These are phyloP conservation scores for Cadophora gregata DNA, from an alignment of 2,329 filamentous ascomycete species.

Conservation along the genomic window DNA sequence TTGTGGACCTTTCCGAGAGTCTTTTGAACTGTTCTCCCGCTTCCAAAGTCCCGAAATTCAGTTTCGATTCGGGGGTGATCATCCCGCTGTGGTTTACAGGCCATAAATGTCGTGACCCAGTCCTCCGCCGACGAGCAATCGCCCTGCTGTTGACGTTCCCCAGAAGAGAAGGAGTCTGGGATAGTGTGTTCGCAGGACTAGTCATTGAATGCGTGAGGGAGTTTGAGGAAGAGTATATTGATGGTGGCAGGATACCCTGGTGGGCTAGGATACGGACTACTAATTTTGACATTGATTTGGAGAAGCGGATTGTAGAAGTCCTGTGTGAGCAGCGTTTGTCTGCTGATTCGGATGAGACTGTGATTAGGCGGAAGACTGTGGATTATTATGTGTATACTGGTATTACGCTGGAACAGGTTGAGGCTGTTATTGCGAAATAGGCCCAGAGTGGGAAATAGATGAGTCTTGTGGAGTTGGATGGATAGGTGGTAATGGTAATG, in stretches of 20 bases:
- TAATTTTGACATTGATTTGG: slow-evolving; percentile 20
- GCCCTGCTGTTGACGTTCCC: slow-evolving; percentile 63
- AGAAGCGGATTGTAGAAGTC: slow-evolving; percentile 20
- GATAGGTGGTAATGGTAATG: not conserved
- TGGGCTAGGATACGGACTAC: slow-evolving; percentile 26
- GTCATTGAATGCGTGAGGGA: slow-evolving; percentile 23
- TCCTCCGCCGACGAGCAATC: slow-evolving; percentile 65
- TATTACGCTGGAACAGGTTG: slow-evolving; percentile 20
- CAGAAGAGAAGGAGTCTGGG: slow-evolving; percentile 71
- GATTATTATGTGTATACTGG: slow-evolving; percentile 26
- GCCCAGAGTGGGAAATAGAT: no score
- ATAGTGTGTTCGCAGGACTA: slow-evolving; percentile 42
- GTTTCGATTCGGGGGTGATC: slow-evolving; percentile 66
- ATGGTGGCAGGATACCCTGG: slow-evolving; percentile 21
- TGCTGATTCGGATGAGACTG: slow-evolving; percentile 6
- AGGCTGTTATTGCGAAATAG: slow-evolving; percentile 20
- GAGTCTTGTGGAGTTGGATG: not conserved
- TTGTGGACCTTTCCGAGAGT: slow-evolving; percentile 23
- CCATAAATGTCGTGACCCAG: slow-evolving; percentile 64
- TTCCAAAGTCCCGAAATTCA: slow-evolving; percentile 49
- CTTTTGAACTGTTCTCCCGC: slow-evolving; percentile 21
- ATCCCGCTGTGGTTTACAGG: slow-evolving; percentile 67
- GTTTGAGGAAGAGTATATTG: slow-evolving; percentile 27
- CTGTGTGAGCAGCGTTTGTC: slow-evolving; percentile 25
- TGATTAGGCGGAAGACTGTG: slow-evolving; percentile 19